Base-by-base conservation (phyloP, 2,329 filamentous ascomycete genomes). In the Monascus ruber region DNA sequence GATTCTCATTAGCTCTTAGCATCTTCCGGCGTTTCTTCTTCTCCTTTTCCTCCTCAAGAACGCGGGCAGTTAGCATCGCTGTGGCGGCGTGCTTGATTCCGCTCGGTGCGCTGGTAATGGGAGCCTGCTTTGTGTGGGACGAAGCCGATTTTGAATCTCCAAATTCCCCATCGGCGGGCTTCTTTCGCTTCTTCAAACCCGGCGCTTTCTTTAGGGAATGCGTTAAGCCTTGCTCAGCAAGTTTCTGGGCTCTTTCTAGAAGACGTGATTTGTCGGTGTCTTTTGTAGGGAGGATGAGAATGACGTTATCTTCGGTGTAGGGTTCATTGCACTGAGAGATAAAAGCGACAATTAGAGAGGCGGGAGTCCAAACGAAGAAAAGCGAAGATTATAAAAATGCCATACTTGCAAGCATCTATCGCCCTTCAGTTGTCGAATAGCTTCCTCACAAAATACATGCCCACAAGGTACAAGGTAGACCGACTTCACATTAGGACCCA, bases 401-500 rank as follows among this genome's bases (percentile, higher is more conserved):
- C 66, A 39, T 52, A 73, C 72, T 62, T 72, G 65, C 44, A 77
- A 55, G 49, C 77, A 81, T 46, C 67, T 70, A 47, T 83, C 81
- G 2, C 66, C 72, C 24, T 71, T 70, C n/a, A 93, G 77, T 62
- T 91, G 84, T 49, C 81, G 83, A 48, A 96, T 80, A 5, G 87
- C 86, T 38, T 79, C 78, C 44, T 93, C 87, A 1, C 85, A 81
- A 63, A 96, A 96, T 1, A 85, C 88, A 68, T 98, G 93, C 0
- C 91, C 93, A 54, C 91, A 98, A 0, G 91, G 91, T 4, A 96
- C 85, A 2, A 98, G 54, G 53, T 96, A 98, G 1, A 94, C 85
- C 1, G 86, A 74, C 61, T 82, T 89, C 10, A 81, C 79, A 4
- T 72, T 72, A 0, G 87, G 79, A 0, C 91, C 91, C 24, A 98